A percentile compares a stretch with the other conserved stretches of the same genome.
phyloP scores from a whole-genome alignment of 1,139 yeast genomes.

The Suhomyces maxii region DNA sequence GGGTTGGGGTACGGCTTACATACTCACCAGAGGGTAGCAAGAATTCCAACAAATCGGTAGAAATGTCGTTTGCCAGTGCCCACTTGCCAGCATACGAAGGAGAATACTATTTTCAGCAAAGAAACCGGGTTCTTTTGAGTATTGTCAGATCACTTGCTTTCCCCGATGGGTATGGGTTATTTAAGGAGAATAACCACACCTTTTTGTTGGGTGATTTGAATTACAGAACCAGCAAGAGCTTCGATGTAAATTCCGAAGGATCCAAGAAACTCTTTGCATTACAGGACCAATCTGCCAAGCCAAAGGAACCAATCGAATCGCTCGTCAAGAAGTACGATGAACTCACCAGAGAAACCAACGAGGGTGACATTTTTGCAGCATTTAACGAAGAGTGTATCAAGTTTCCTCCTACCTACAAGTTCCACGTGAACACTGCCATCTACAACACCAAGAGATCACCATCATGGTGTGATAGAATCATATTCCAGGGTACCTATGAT shows the following conservation, averaged over 20 bases:
- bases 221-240: constrained; percentile 56
- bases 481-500: constrained; percentile 54
- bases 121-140: constrained; percentile 54
- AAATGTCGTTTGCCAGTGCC: constrained; percentile 63
- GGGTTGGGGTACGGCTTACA: constrained; percentile 56
- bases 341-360: constrained; percentile 43
- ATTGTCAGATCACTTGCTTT: constrained; percentile 58
- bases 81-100: constrained; percentile 85
- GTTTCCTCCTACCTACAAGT: constrained; percentile 81
- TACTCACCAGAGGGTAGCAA: constrained; percentile 25
- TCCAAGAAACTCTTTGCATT: constrained; percentile 5
- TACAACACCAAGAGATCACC: constrained; percentile 66
- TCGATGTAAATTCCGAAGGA: constrained; percentile 11
- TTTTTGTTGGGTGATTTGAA: constrained; percentile 84
- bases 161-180: constrained; percentile 58
- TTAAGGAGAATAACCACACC: constrained; percentile 57
- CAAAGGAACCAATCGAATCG: constrained; percentile 17
- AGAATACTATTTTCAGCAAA: constrained; percentile 35
- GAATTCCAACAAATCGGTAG: constrained; percentile 17
- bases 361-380: constrained; percentile 55
- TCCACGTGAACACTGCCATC: constrained; percentile 45
- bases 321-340: constrained; percentile 56
- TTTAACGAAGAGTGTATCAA: constrained; percentile 61
- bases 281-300: constrained; percentile 5
- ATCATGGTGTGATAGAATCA: constrained; percentile 87